These are phyloP conservation scores for Exophiala calicioides DNA, from an alignment of 2,329 filamentous ascomycete species.

Conservation along the genomic window DNA sequence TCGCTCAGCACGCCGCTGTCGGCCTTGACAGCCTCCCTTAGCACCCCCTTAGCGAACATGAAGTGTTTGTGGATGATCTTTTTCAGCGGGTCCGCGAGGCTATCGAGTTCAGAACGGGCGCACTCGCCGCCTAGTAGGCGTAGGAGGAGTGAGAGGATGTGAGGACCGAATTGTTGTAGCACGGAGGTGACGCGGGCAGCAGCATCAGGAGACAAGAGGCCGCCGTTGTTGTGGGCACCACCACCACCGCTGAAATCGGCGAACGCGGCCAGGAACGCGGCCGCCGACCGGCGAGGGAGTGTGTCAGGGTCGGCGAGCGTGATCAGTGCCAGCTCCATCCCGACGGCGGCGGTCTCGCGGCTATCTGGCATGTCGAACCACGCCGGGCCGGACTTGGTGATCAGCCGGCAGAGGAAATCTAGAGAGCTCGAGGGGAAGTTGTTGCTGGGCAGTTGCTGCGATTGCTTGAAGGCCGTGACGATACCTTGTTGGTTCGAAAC, in stretches of 20 bases:
- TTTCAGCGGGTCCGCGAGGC: slow-evolving; percentile 44
- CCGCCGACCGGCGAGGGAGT: slow-evolving; percentile 49
- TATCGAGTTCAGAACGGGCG: slow-evolving; percentile 47
- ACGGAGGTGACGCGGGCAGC: slow-evolving; percentile 18
- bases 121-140: slow-evolving; percentile 46
- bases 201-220: slow-evolving; percentile 14
- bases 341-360: slow-evolving; percentile 35
- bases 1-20: slow-evolving; percentile 31
- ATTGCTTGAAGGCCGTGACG: slow-evolving; percentile 18
- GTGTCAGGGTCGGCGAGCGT: slow-evolving; percentile 45
- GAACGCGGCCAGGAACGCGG: slow-evolving; percentile 46
- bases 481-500: slow-evolving; percentile 37
- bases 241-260: slow-evolving; percentile 37
- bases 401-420: slow-evolving; percentile 45
- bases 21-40: slow-evolving; percentile 39
- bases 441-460: slow-evolving; percentile 34
- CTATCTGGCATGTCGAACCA: slow-evolving; percentile 40
- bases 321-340: slow-evolving; percentile 45
- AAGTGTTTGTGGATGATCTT: slow-evolving; percentile 45
- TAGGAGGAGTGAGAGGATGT: slow-evolving; percentile 43
- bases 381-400: slow-evolving; percentile 43
- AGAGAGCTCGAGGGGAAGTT: slow-evolving; percentile 48
- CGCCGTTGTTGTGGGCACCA: slow-evolving; percentile 13
- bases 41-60: slow-evolving; percentile 40
- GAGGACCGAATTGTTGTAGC: slow-evolving; percentile 37